A percentile compares a stretch with the other conserved stretches of the same genome.
These are phyloP conservation scores for Borovskyia barvae DNA, from an alignment of 208 protist genomes.

Conservation along the genomic window DNA sequence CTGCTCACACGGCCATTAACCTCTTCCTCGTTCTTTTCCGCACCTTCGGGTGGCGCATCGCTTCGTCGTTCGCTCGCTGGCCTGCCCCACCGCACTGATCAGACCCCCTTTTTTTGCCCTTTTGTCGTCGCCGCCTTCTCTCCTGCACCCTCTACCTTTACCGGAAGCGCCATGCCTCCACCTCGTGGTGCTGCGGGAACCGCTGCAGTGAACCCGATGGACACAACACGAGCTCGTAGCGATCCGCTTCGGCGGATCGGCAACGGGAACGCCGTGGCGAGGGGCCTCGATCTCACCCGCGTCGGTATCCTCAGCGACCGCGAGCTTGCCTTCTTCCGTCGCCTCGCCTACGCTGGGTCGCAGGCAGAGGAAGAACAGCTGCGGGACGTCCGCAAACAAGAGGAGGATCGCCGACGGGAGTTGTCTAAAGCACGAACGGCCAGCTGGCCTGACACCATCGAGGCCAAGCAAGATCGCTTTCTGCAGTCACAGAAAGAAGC, in stretches of 20 bases:
- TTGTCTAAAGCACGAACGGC: conserved; percentile 45
- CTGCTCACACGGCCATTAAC: no score
- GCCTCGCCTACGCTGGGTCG: conserved; percentile 27
- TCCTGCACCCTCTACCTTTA: no score
- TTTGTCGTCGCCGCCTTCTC: no score
- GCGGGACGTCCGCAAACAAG: conserved; percentile 22
- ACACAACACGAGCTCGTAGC: conserved; percentile 49
- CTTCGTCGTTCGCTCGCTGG: no score
- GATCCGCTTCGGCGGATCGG: conserved; percentile 65
- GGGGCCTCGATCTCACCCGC: conserved; percentile 47
- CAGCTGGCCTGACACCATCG: conserved; percentile 68
- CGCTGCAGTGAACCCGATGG: conserved; percentile 1
- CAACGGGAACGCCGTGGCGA: conserved; percentile 82
- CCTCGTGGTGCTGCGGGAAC: neutral
- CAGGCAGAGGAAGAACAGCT: conserved; percentile 29
- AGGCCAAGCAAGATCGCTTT: conserved; percentile 63
- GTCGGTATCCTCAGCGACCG: conserved; percentile 73
- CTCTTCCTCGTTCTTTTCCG: no score
- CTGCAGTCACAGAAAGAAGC: conserved; percentile 37
- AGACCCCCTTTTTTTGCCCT: no score
- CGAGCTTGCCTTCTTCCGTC: conserved; percentile 64
- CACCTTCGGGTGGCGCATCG: no score
- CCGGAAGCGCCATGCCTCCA: conserved; percentile 1
- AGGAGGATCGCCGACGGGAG: conserved; percentile 39
- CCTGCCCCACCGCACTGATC: no score